Base-by-base conservation (phyloP, 1,284 basidiomycete species). In the Calocybe gambosa region DNA sequence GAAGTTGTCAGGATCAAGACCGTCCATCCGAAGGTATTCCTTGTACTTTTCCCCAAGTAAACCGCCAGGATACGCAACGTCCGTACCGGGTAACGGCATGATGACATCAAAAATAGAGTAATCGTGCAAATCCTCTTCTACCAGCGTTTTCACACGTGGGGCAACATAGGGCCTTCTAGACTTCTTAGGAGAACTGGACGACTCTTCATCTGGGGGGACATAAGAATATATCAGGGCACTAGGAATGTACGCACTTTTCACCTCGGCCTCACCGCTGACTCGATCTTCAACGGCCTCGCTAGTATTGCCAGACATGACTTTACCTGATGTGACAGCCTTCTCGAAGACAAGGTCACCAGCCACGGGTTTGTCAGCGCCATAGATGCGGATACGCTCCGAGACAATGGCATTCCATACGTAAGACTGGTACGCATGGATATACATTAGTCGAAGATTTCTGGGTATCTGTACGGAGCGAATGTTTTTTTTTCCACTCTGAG, bases 381-480 rank as follows among this genome's bases (percentile, higher is more conserved):
- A 83, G 37, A 74, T 71, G 53, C 80, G 81, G 56, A 98, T 84
- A 12, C 96, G 83, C 64, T 95, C 92, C 10, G 93, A 96, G 18
- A 93, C 90, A 46, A 97, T 83, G 37, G 90, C 80, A 66, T 99
- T 99, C 96, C 95, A 99, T 23, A 99, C 84, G 59, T 98, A 99
- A 13, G 92, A 95, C 65, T 99, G 96, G 65, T 98, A 99, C 29
- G 95, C 94, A 65, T 99, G 96, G 39, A 98, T 83, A 61, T 99
- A 99, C 91, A 99, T 98, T 52, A 95, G 71, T 40, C 94, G 78
- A 53, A 99, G 75, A 60, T 94, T 96, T 46, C 87, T 79, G n/a
- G 93, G 94, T 52, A 97, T 96, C 92, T 95, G 57, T 25, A 39
- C 43, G 28, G 16, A n/a, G 41, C 37, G 19, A 20, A 15, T 10